phyloP scores from a whole-genome alignment of 306 rosid genomes.

The Prunus davidiana region DNA sequence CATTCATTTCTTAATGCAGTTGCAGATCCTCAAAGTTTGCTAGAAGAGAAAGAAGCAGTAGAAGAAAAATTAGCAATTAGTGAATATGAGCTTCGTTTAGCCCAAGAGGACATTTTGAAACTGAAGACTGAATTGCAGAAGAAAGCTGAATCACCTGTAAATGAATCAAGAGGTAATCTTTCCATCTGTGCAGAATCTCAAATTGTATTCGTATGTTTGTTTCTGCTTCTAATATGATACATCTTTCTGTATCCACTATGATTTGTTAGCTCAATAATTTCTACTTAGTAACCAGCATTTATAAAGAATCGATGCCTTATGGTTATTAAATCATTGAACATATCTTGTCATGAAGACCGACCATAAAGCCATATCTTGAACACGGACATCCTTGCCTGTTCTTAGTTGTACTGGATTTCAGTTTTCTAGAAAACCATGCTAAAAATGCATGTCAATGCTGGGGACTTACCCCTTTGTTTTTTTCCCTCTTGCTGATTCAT shows the following conservation, averaged over 20 bases:
- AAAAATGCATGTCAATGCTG: not conserved
- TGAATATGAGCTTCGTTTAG: conserved; percentile 88
- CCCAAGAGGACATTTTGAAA: conserved; percentile 80
- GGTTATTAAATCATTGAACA: not conserved
- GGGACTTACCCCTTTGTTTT: not conserved
- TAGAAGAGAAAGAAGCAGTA: conserved; percentile 78
- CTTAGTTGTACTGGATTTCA: conserved; percentile 1
- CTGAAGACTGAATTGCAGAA: conserved; percentile 64
- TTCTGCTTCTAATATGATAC: conserved; percentile 11
- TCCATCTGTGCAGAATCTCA: conserved; percentile 11
- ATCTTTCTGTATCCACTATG: conserved; percentile 9
- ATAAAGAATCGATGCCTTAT: not conserved
- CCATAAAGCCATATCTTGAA: not conserved
- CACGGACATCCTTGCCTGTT: not conserved
- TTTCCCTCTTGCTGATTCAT: not conserved
- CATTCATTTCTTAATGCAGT: conserved; percentile 54
- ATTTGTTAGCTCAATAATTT: conserved; percentile 7
- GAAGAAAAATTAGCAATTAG: conserved; percentile 83
- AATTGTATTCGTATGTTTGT: not conserved
- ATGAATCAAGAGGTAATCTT: conserved; percentile 51
- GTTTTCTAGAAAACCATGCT: not conserved
- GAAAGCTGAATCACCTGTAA: conserved; percentile 41
- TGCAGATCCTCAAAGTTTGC: conserved; percentile 88
- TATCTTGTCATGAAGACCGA: not conserved
- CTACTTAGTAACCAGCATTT: not conserved